phyloP scores from a whole-genome alignment of 2,329 filamentous ascomycete species.

The Gaeumannomyces tritici region DNA sequence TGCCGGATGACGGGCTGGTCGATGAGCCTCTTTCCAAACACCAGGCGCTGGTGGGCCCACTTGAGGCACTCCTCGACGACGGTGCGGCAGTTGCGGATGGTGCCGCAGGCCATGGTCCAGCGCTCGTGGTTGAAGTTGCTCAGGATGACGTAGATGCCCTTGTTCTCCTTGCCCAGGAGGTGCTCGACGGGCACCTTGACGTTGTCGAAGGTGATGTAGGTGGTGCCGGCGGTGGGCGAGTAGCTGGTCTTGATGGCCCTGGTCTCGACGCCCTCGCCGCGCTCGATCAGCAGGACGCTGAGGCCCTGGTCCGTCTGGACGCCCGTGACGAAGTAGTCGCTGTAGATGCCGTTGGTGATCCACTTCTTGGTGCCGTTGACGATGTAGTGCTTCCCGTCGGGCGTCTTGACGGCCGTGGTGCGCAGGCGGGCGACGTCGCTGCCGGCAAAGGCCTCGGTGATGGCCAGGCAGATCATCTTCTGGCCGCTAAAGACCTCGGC shows the following conservation, averaged over 20 bases:
- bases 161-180: conserved; percentile 72
- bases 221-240: conserved; percentile 67
- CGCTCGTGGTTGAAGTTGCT: conserved; percentile 86
- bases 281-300: conserved; percentile 65
- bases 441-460: conserved; percentile 82
- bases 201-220: conserved; percentile 75
- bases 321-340: conserved; percentile 75
- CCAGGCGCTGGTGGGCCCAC: conserved; percentile 78
- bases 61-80: conserved; percentile 79
- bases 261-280: conserved; percentile 66
- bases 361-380: conserved; percentile 74
- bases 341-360: conserved; percentile 72
- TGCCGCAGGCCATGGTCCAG: conserved; percentile 62
- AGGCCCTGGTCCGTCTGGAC: conserved; percentile 73
- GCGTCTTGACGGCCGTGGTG: conserved; percentile 68
- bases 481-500: conserved; percentile 66
- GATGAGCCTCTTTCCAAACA: conserved; percentile 74
- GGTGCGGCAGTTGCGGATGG: conserved; percentile 54
- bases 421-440: conserved; percentile 71
- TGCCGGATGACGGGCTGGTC: conserved; percentile 75
- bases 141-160: conserved; percentile 76
- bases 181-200: conserved; percentile 76
- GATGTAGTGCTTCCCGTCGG: conserved; percentile 64
- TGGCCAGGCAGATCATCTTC: conserved; percentile 83
- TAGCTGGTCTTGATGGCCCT: conserved; percentile 74